phyloP scores from a whole-genome alignment of 2,329 filamentous ascomycete genomes.

The Colletotrichum shisoi region DNA sequence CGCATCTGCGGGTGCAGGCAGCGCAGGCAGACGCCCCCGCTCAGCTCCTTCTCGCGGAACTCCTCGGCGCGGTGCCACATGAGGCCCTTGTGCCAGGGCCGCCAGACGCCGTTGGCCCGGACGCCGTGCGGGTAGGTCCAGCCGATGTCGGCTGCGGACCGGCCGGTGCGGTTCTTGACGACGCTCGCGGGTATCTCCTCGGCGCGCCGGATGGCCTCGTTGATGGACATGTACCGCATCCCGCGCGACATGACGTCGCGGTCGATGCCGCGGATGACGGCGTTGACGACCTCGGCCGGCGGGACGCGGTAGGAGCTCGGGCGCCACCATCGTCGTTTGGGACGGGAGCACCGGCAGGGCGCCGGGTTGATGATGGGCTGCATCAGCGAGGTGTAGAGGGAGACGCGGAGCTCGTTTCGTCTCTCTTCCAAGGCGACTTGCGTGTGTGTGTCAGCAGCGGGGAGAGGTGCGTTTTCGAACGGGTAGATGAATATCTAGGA shows the following conservation, averaged over 20 bases:
- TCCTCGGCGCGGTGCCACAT: background rate
- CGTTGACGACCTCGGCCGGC: background rate
- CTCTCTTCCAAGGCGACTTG: constrained; percentile 12
- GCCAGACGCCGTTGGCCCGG: background rate
- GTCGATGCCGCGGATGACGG: constrained; percentile 16
- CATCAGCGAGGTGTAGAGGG: constrained; percentile 7
- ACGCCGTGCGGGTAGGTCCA: background rate
- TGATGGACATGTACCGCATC: constrained; percentile 14
- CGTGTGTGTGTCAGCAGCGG: background rate
- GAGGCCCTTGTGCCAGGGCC: constrained; percentile 16
- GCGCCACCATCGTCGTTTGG: background rate
- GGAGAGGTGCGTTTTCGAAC: fast-evolving
- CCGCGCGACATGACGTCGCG: background rate
- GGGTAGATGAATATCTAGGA: background rate
- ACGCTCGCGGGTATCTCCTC: background rate
- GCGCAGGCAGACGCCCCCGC: constrained; percentile 13
- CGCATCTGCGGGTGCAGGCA: constrained; percentile 21
- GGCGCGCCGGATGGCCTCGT: background rate
- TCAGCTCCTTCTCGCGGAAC: background rate
- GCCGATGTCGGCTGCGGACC: fast-evolving
- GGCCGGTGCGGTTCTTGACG: background rate
- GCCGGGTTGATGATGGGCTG: background rate
- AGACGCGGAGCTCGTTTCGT: constrained; percentile 9
- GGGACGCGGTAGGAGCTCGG: background rate
- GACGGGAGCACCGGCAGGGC: background rate